Evolutionary conservation across 1,139 yeast species (phyloP), one percentile per base, ranked within the genome.

Genomic region (Hemisphaericaspora subhashii): DNA sequence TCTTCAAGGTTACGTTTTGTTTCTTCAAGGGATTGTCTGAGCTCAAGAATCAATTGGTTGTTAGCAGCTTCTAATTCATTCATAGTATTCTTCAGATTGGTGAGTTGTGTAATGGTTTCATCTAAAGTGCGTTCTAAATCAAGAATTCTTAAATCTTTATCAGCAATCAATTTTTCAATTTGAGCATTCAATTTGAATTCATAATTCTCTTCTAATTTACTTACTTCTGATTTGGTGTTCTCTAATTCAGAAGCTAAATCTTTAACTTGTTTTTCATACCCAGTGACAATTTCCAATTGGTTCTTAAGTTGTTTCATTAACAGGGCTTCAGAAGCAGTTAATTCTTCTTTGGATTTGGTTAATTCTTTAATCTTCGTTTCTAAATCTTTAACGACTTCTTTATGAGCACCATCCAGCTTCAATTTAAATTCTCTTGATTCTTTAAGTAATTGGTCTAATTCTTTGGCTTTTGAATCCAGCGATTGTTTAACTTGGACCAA

Each of bases 131-230:
- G 35, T 20, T 45, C 42, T 35, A 54, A 44, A 18, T 38, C 37
- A 18, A 50, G 42, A 28, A 58, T 55, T 36, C 50, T 50, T 16
- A 47, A 41, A 39, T 64, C 68, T 41, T 60, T 55, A n/a, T 52
- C 51, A 2, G 59, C 58, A 11, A 60, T 50, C 29, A 62, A 43
- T 27, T 46, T 51, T 43, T 68, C 72, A 36, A 68, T 52, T 40
- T 59, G 57, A 11, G 45, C 40, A 41, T 63, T 66, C 44, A 64
- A 54, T 33, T 58, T 57, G 47, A 55, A 57, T 9, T 62, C 57
- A 43, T 55, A 60, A 13, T 58, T 53, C 31, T 50, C 45, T 30
- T 56, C 58, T 29, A 55, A 35, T 25, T 51, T 38, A n/a, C 42
- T 45, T 3, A 32, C 23, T 11, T 20, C n/a, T 9, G 27, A 3